Evolutionary conservation across 2,329 filamentous ascomycete species (phyloP), one percentile per base, ranked within the genome.

Genomic region (Colletotrichum neosansevieriae): DNA sequence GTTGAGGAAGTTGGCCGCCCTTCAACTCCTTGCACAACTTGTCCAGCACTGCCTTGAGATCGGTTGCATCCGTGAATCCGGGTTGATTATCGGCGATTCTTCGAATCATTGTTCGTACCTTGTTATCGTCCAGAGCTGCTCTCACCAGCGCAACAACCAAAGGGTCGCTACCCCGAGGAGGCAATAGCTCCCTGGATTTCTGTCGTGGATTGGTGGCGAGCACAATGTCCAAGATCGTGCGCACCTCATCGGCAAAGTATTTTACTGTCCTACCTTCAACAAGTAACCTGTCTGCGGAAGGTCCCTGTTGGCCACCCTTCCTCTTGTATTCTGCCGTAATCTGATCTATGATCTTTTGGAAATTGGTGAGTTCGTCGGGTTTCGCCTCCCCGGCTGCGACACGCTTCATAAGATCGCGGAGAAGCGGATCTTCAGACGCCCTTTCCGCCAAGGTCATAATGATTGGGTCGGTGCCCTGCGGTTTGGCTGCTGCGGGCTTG

Each of bases 391-490:
- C 92, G 32, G 90, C 89, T 0, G 93, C 93, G 0, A 96, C 93
- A 60, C 92, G 88, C 76, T 93, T 93, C 93, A 96, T 96, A 0
- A 96, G 82, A 40, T 91, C 89, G 65, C 94, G 90, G 10, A 96
- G 82, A 63, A 91, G 85, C 0, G 89, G 86, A 75, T 96, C 91
- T 29, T 88, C 89, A 0, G 91, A 92, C 6, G 93, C 93, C 71
- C 89, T 88, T 73, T 93, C 91, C 0, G 93, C 93, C 29, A 96
- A 81, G 71, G 92, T 89, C 58, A 94, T 90, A 63, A 96, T 95
- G 49, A 96, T 93, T 0, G 92, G 92, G 50, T 71, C 70, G 1
- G 70, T 71, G 2, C 70, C 70, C 15, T 66, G 67, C 2, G 70
- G 45, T 32, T 71, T 71, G n/a, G 68, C 49, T 9, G 68, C 51